Conservation (phyloP, 306 rosid genomes). For the Castanea sativa region DNA sequence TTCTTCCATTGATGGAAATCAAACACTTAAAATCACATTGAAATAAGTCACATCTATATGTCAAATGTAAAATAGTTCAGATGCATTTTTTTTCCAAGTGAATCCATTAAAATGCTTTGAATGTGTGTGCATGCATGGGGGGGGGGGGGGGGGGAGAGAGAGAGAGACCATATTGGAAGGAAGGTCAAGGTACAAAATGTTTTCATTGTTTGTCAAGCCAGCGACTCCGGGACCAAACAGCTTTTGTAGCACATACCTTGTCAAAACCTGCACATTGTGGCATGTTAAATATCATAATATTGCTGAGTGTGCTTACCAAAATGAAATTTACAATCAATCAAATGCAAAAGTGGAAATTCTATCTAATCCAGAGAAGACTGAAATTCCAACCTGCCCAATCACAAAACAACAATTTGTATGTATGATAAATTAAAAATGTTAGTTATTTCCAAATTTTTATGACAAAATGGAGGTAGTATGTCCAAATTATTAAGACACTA, state of each 20-base stretch:
- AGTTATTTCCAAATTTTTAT: background rate
- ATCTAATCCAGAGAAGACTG: background rate
- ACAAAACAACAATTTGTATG: background rate
- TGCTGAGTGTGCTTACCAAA: background rate
- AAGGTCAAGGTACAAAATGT: conserved; percentile 72
- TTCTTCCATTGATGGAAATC: background rate
- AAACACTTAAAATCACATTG: background rate
- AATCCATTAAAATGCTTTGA: background rate
- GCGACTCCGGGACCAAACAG: conserved; percentile 69
- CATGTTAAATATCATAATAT: conserved; percentile 17
- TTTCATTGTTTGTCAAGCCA: conserved; percentile 52
- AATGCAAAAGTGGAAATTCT: background rate
- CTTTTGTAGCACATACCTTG: conserved; percentile 73
- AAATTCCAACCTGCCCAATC: background rate
- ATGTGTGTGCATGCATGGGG: background rate
- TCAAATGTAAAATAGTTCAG: background rate
- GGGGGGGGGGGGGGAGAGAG: conserved; percentile 6
- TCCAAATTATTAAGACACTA: background rate
- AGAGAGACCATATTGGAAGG: conserved; percentile 85
- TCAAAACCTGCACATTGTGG: conserved; percentile 50
- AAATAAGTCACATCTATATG: background rate
- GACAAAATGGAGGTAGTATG: background rate
- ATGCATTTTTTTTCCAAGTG: background rate
- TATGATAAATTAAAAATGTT: background rate
- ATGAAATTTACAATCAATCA: background rate